Evolutionary conservation across 805 yeast genomes (phyloP).

Genomic region (Kuraishia hungarica): DNA sequence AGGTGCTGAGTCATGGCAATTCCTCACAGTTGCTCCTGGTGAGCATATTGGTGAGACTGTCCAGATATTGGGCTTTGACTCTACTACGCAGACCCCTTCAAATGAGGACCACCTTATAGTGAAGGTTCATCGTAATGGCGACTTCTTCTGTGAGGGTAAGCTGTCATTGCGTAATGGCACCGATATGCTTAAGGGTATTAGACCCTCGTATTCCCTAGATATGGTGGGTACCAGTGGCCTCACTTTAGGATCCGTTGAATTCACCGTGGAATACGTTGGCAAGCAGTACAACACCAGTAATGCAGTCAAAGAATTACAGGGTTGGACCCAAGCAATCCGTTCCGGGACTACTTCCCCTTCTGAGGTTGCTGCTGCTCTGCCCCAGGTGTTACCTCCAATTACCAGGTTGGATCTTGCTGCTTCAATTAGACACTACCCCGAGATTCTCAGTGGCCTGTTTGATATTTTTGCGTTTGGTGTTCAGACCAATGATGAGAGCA

Average conservation of each 20-base stretch:
- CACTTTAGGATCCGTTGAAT: constrained; percentile 32
- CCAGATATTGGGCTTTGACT: constrained; percentile 50
- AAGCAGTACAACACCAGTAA: constrained; percentile 51
- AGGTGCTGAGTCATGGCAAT: constrained; percentile 49
- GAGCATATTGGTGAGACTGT: constrained; percentile 70
- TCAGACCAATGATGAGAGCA: constrained; percentile 9
- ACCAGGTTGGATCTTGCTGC: constrained; percentile 46
- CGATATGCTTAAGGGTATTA: constrained; percentile 24
- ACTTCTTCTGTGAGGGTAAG: constrained; percentile 48
- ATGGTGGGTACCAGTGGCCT: constrained; percentile 32
- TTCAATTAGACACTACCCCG: constrained; percentile 53
- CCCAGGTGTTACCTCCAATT: constrained; percentile 38
- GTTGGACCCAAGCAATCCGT: constrained; percentile 38
- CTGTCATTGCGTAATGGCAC: constrained; percentile 26
- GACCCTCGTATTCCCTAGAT: constrained; percentile 23
- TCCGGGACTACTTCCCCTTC: constrained; percentile 29
- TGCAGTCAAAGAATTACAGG: constrained; percentile 43
- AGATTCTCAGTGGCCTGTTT: constrained; percentile 32
- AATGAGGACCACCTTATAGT: constrained; percentile 34
- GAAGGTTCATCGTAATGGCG: constrained; percentile 55
- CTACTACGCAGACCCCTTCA: constrained; percentile 8
- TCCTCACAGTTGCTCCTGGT: constrained; percentile 61
- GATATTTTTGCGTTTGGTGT: constrained; percentile 22
- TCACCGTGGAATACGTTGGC: constrained; percentile 63
- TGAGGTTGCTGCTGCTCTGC: constrained; percentile 35